Percentiles rank a stretch among this genome's conserved stretches.
Conservation (phyloP, 305 asterid genomes). For the Coffea humblotiana region DNA sequence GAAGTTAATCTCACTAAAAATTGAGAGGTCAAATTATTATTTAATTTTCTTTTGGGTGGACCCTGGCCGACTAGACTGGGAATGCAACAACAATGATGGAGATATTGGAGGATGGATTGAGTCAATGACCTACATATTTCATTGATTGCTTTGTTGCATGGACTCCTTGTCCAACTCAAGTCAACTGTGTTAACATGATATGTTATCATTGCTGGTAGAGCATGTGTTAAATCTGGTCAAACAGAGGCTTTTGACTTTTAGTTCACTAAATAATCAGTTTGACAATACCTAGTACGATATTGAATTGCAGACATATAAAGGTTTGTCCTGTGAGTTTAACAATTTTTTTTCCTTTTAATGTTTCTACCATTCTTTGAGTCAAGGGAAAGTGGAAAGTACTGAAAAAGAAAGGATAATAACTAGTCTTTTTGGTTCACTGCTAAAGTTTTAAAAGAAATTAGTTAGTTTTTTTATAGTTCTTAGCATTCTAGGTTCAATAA, state of each 20-base stretch:
- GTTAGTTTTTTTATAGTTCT: neutral
- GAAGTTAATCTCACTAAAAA: neutral
- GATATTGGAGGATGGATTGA: neutral
- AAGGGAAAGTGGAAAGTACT: neutral
- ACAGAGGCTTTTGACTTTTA: neutral
- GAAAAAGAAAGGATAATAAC: neutral
- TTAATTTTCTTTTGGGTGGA: neutral
- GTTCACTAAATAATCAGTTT: no score
- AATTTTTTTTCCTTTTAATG: neutral
- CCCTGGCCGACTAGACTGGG: neutral
- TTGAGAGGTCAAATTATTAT: neutral
- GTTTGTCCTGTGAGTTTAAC: neutral
- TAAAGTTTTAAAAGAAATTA: no score
- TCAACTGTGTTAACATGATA: neutral
- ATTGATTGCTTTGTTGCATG: neutral
- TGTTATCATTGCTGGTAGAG: neutral
- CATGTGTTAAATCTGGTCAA: neutral
- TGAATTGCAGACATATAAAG: neutral
- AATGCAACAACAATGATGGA: no score
- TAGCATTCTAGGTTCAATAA: neutral
- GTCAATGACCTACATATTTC: neutral
- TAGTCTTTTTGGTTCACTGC: neutral
- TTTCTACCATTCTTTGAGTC: no score
- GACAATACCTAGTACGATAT: neutral
- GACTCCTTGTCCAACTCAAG: neutral